Conservation (phyloP, 345 rosid species). For the Toxicodendron radicans region DNA sequence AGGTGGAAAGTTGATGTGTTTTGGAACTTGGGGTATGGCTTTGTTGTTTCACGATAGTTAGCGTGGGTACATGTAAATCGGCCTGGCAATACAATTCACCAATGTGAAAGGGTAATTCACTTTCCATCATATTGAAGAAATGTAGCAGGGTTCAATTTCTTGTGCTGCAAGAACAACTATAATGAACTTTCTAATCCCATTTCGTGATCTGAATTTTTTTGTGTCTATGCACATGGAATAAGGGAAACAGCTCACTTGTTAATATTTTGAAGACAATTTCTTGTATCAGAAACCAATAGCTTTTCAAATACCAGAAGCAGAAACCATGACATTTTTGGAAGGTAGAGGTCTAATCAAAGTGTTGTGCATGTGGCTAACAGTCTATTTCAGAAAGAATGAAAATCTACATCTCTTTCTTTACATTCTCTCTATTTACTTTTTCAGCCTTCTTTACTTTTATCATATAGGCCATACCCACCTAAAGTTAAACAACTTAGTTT, state of each 20-base stretch:
- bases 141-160: neutral
- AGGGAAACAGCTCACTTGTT: no score
- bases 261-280: neutral
- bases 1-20: no score
- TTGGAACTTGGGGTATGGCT: no score
- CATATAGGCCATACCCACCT: constrained; percentile 13
- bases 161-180: neutral
- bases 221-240: no score
- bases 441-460: constrained; percentile 11
- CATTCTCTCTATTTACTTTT: neutral
- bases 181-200: neutral
- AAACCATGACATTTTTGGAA: neutral
- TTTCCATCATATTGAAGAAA: neutral
- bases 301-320: neutral
- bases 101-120: neutral
- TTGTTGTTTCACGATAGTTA: no score
- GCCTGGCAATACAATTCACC: neutral
- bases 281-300: neutral
- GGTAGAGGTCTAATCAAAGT: neutral
- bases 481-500: constrained; percentile 3
- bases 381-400: constrained; percentile 12
- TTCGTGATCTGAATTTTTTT: neutral
- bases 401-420: neutral
- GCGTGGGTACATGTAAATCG: no score
- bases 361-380: constrained; percentile 12